phyloP scores from a whole-genome alignment of 306 rosid species.

The Trifolium subterraneum region DNA sequence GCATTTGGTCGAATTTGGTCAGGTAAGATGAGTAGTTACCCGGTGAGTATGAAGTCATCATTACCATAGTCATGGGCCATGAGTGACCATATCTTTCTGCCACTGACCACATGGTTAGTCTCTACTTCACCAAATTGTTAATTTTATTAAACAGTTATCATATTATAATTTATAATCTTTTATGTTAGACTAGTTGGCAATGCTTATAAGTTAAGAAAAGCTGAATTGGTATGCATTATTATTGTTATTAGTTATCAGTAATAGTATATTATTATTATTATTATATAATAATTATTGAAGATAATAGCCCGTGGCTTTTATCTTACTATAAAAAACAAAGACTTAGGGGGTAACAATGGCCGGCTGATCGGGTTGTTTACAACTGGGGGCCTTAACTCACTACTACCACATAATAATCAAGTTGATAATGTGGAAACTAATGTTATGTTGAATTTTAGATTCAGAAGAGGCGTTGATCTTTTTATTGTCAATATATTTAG shows the following conservation, averaged over 20 bases:
- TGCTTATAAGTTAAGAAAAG: slow-evolving; percentile 34
- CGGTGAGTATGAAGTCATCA: too few relatives aligned
- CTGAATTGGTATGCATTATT: neutral
- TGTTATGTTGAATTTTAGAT: neutral
- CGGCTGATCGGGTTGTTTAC: neutral
- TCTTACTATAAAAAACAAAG: slow-evolving; percentile 1
- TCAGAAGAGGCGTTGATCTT: neutral
- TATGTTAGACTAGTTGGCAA: slow-evolving; percentile 6
- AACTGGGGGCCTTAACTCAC: neutral
- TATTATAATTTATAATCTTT: neutral
- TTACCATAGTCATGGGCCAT: too few relatives aligned
- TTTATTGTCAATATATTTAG: neutral
- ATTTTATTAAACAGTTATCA: neutral
- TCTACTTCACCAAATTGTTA: neutral
- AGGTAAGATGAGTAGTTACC: too few relatives aligned
- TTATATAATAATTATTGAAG: neutral
- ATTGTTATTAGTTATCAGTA: too few relatives aligned
- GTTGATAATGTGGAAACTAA: neutral
- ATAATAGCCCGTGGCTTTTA: slow-evolving; percentile 5
- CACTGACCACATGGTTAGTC: neutral
- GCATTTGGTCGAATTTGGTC: too few relatives aligned
- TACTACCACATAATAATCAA: neutral
- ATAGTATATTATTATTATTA: too few relatives aligned
- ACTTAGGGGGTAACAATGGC: slow-evolving; percentile 4
- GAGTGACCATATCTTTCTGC: neutral